phyloP scores from a whole-genome alignment of 2,329 filamentous ascomycete species.

The Ascosphaera apis region DNA sequence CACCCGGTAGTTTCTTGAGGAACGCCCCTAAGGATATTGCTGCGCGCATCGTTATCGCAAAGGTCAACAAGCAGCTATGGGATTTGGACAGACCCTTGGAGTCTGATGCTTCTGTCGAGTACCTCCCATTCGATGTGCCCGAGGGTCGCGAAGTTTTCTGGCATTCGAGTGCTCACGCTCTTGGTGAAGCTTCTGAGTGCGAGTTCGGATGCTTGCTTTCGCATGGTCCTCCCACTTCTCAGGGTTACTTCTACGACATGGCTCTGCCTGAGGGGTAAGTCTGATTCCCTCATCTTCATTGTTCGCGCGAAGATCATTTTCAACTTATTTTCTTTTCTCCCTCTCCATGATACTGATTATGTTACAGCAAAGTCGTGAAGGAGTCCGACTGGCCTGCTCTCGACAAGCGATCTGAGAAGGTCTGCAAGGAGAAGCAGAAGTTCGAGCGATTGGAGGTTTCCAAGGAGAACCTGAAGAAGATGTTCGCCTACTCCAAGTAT shows the following conservation, averaged over 20 bases:
- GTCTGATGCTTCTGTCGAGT: conserved; percentile 60
- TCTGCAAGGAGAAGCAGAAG: conserved; percentile 89
- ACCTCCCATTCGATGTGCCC: conserved; percentile 56
- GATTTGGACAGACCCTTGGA: conserved; percentile 81
- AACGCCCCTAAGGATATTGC: conserved; percentile 67
- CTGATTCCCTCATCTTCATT: neutral
- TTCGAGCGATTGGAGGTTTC: conserved; percentile 77
- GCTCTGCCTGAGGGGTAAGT: conserved; percentile 42
- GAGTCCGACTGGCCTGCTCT: conserved; percentile 64
- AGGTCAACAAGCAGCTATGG: conserved; percentile 72
- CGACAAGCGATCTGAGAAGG: conserved; percentile 55
- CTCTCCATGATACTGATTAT: conserved; percentile 1
- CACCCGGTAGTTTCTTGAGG: conserved; percentile 53
- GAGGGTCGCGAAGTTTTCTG: conserved; percentile 89
- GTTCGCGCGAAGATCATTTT: neutral
- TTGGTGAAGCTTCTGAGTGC: conserved; percentile 84
- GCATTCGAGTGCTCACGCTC: conserved; percentile 86
- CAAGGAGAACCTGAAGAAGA: conserved; percentile 78
- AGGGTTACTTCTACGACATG: conserved; percentile 98
- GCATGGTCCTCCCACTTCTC: conserved; percentile 75
- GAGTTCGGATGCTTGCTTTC: conserved; percentile 80
- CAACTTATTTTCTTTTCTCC: neutral
- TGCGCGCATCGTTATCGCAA: conserved; percentile 65
- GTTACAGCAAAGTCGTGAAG: conserved; percentile 36
- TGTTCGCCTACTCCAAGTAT: conserved; percentile 97